Evolutionary conservation across 192 early-diverging fungal genomes (phyloP).

Genomic region (Linnemannia elongata): DNA sequence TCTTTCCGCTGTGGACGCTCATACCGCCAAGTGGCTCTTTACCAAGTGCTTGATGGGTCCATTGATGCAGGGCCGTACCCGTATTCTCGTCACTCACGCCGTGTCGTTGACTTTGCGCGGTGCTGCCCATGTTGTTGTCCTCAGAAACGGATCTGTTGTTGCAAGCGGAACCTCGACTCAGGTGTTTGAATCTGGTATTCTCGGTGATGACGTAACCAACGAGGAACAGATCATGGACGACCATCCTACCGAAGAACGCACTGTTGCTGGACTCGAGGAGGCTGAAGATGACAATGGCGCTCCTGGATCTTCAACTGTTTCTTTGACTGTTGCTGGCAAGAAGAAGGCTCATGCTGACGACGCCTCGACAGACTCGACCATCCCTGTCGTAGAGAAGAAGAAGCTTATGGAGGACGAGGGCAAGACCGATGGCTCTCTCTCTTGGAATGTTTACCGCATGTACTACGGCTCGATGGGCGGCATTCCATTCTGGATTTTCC

Average conservation of each 20-base stretch:
- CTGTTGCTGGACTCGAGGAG: slow-evolving; percentile 40
- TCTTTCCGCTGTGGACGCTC: slow-evolving; percentile 75
- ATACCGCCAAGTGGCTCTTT: slow-evolving; percentile 71
- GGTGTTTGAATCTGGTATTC: slow-evolving; percentile 63
- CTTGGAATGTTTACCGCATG: slow-evolving; percentile 77
- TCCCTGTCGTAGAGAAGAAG: slow-evolving; percentile 54
- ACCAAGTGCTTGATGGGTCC: slow-evolving; percentile 73
- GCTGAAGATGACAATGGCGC: slow-evolving; percentile 38
- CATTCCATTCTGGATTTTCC: slow-evolving; percentile 69
- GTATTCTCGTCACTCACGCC: slow-evolving; percentile 94
- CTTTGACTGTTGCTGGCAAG: slow-evolving; percentile 42
- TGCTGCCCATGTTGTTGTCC: slow-evolving; percentile 70
- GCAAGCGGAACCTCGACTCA: slow-evolving; percentile 64
- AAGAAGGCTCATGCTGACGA: slow-evolving; percentile 52
- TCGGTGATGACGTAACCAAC: slow-evolving; percentile 58
- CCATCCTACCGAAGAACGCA: slow-evolving; percentile 29
- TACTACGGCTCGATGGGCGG: slow-evolving; percentile 83
- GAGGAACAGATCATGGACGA: slow-evolving; percentile 56
- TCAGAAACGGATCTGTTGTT: slow-evolving; percentile 72
- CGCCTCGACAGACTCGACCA: slow-evolving; percentile 62
- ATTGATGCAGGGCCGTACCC: slow-evolving; percentile 84
- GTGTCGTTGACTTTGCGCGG: slow-evolving; percentile 73
- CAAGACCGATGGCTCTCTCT: slow-evolving; percentile 84
- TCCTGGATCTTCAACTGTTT: slow-evolving; percentile 24
- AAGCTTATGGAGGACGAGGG: slow-evolving; percentile 88